Percentiles rank a stretch among this genome's conserved stretches.
Conservation (phyloP, 148 eudicot species). For the Hydrangea macrophylla region DNA sequence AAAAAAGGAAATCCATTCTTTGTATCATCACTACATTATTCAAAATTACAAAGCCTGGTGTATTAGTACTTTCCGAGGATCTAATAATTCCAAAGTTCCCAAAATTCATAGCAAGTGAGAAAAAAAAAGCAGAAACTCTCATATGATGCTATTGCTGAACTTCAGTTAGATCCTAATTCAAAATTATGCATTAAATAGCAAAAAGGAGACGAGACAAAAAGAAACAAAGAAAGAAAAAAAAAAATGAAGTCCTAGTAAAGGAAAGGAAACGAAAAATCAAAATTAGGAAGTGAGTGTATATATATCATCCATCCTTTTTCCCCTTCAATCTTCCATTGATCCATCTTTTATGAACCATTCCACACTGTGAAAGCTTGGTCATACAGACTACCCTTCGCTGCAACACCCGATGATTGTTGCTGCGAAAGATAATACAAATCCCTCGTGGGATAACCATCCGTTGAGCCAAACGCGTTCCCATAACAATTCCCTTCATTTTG, state of each 20-base stretch:
- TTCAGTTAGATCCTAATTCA: constrained; percentile 44
- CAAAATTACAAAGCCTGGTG: constrained; percentile 56
- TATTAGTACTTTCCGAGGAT: constrained; percentile 51
- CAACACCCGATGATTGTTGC: constrained; percentile 21
- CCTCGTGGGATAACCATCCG: constrained; percentile 21
- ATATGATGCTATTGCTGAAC: constrained; percentile 48
- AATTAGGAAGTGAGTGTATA: constrained; percentile 7
- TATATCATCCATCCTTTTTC: background rate
- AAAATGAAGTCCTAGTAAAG: too few relatives aligned
- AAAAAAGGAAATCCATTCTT: constrained; percentile 25
- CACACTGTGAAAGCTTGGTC: constrained; percentile 63
- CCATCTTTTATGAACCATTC: constrained; percentile 45
- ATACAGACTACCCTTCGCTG: constrained; percentile 26
- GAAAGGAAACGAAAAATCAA: constrained; percentile 14
- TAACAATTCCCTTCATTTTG: constrained; percentile 8
- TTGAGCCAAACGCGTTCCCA: constrained; percentile 24
- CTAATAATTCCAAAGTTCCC: constrained; percentile 49
- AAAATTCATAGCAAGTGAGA: constrained; percentile 68
- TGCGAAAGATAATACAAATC: constrained; percentile 47
- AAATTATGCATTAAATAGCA: background rate
- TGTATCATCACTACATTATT: constrained; percentile 28
- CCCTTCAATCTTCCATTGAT: background rate
- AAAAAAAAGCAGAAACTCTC: constrained; percentile 7
- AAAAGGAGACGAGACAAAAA: constrained; percentile 10
- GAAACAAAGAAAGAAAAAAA: constrained; percentile 15